Evolutionary conservation across 2,329 filamentous ascomycete genomes (phyloP).

Genomic region (Fusarium verrucosum): DNA sequence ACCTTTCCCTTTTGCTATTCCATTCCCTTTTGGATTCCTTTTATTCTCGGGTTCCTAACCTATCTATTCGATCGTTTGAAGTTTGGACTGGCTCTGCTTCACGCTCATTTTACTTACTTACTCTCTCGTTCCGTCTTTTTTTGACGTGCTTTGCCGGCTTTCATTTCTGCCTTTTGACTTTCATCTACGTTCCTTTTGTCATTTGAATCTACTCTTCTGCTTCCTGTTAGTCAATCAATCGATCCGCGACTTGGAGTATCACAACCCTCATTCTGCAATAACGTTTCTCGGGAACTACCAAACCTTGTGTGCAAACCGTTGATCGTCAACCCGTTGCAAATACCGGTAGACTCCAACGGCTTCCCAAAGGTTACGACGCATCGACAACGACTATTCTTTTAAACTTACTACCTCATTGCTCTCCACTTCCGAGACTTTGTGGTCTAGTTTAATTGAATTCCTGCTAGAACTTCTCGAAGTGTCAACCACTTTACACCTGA

Average conservation of each 20-base stretch:
- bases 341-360: slow-evolving; percentile 21
- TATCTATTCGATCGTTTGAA: slow-evolving; percentile 30
- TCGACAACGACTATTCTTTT: slow-evolving; percentile 12
- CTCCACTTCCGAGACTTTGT: slow-evolving; percentile 5
- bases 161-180: slow-evolving; percentile 18
- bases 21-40: slow-evolving; percentile 37
- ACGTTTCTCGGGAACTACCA: slow-evolving; percentile 6
- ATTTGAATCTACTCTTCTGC: not conserved
- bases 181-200: slow-evolving; percentile 38
- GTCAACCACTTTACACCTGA: slow-evolving; percentile 38
- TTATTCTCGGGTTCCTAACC: slow-evolving; percentile 15
- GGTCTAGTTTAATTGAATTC: slow-evolving; percentile 24
- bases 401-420: slow-evolving; percentile 3
- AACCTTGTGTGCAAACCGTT: slow-evolving; percentile 24
- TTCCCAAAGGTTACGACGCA: slow-evolving; percentile 14
- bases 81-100: slow-evolving; percentile 40
- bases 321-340: slow-evolving; percentile 19
- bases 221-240: not conserved
- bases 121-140: slow-evolving; percentile 9
- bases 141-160: slow-evolving; percentile 18
- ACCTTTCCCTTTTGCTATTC: slow-evolving; percentile 29
- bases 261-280: slow-evolving; percentile 5
- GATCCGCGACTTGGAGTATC: slow-evolving; percentile 20
- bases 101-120: slow-evolving; percentile 31
- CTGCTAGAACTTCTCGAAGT: slow-evolving; percentile 15